Base-by-base conservation (phyloP, 2,329 filamentous ascomycete genomes). In the Cytospora schulzeri region DNA sequence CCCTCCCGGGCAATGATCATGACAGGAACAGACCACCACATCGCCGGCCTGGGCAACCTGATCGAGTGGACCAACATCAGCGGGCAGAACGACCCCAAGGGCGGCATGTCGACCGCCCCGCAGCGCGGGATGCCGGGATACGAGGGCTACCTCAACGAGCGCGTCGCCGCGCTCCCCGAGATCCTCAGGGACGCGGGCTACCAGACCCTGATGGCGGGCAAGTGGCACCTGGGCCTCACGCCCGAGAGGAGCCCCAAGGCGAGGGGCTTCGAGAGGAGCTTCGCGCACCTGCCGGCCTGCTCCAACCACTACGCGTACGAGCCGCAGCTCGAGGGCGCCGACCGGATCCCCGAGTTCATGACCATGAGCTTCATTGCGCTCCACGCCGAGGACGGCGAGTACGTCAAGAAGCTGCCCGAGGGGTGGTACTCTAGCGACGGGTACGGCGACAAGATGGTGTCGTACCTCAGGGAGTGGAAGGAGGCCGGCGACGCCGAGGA, bases 1-100 rank as follows among this genome's bases (percentile, higher is more conserved):
- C 87, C 87, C 1, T 86, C 85, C 3, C 78, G 86, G 45, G 84
- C 86, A 22, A 89, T 89, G 87, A 81, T 89, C 68, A 84, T 89
- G 80, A 88, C 85, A 0, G 86, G 86, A 4, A 88, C 86, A 0
- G 85, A 88, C 69, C 81, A 88, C 69, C 85, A 85, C 70, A 84
- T 85, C 63, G 81, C 82, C 12, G 82, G 86, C 1, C 76, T 88
- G 2, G 86, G 85, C 2, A 85, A 86, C 64, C 73, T 88, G 62
- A 80, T 83, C 67, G 83, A 86, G 74, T 86, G 65, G 65, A 65
- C 63, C 51, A 75, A 75, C 60, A 69, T 74, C 53, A 74, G 73
- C 9, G 73, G 72, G 3, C 73, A 75, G 63, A 76, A 68, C 59
- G 66, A 67, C 53, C 66, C 66, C 29, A 66, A 62, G 5, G 66